Percentiles rank a stretch among this genome's conserved stretches.
phyloP scores from a whole-genome alignment of 306 rosid genomes.

The Sicyos edulis region DNA sequence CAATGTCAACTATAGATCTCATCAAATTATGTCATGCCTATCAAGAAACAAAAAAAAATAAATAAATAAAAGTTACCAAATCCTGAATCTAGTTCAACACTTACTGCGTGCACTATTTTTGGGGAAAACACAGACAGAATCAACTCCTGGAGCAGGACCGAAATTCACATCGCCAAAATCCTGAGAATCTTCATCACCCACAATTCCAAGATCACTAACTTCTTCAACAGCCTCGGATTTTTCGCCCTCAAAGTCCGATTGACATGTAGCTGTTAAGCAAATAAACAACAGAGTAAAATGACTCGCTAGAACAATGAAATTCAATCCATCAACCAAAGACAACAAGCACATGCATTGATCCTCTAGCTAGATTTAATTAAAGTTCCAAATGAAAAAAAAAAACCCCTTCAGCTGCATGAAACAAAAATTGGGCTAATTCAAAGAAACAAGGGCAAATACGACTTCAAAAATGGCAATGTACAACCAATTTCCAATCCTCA shows the following conservation, averaged over 20 bases:
- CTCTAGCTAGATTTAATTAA: background rate
- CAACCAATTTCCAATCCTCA: background rate
- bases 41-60: background rate
- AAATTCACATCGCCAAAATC: constrained; percentile 56
- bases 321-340: background rate
- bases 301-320: background rate
- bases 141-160: constrained; percentile 69
- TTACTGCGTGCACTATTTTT: constrained; percentile 67
- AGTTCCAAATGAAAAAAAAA: too few species aligned
- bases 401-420: too few species aligned
- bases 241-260: constrained; percentile 48
- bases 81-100: constrained; percentile 6
- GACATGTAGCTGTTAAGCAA: constrained; percentile 48
- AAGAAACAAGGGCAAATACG: background rate
- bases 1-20: constrained; percentile 6
- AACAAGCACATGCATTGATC: background rate
- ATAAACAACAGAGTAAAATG: background rate
- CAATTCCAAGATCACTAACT: constrained; percentile 61
- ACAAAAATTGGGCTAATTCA: too few species aligned
- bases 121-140: constrained; percentile 63
- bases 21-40: background rate
- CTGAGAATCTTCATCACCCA: constrained; percentile 65
- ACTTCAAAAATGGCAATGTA: background rate
- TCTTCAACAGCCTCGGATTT: constrained; percentile 48
- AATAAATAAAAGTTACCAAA: background rate